Evolutionary conservation across 2,329 filamentous ascomycete species (phyloP), one percentile per base, ranked within the genome.

Genomic region (Pseudogymnoascus sp.): DNA sequence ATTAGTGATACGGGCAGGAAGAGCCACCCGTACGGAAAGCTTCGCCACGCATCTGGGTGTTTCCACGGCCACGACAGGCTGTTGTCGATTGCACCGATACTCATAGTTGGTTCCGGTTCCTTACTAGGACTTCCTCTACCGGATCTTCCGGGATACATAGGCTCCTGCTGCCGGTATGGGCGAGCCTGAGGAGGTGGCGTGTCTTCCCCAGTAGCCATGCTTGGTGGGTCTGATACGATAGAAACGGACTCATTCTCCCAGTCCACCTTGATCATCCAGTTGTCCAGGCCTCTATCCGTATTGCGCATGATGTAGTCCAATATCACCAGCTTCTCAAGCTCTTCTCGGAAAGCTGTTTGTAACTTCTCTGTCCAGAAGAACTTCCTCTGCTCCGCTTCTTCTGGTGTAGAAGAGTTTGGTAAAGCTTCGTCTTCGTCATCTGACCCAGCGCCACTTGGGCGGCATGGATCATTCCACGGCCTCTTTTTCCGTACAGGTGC

Each of bases 191-290:
- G 75, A 66, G 78, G 75, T 62, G 75, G 40, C 10, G 59, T 19
- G 72, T 40, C 59, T 33, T 56, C 50, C 10, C n/a, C 50, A 13
- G 50, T 10, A 33, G 50, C 7, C 80, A 96, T 75, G 29, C 83
- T 83, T 50, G 84, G 78, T 10, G 93, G 91, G 65, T 97, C 92
- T 0, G 91, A 91, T 15, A 89, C 88, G 67, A 99, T 91, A 7
- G 89, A 91, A 11, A 95, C 93, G 70, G 89, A 84, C 71, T 95
- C 86, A 2, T 84, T 87, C 69, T 91, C 84, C 82, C 87, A 91
- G 75, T 99, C 93, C 33, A 99, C 90, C 75, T 91, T 95, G 73
- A 99, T 92, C 95, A 99, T 99, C 95, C 95, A 99, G 71, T 99
- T 99, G 74, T 99, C 95, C 63, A 97, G 80, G 1, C 95, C 95